Conservation (phyloP, 2,329 filamentous ascomycete species). For the Sclerotinia sclerotiorum region DNA sequence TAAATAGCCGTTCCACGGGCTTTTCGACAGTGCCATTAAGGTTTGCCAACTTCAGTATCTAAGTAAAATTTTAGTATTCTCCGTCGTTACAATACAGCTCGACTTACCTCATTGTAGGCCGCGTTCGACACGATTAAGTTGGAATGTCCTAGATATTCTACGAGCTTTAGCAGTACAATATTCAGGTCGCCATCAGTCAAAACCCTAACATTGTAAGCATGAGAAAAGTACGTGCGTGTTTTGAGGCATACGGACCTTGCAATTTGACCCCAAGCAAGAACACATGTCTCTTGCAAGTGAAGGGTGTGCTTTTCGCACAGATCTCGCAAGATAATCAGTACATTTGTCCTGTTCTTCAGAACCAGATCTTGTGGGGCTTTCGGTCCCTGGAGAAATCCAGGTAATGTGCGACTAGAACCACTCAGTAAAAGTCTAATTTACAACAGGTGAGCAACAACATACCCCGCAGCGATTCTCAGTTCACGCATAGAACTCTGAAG, state of each 20-base stretch:
- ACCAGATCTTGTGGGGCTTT: constrained; percentile 44
- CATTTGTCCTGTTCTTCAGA: constrained; percentile 65
- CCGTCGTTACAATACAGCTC: neutral
- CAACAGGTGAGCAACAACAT: constrained; percentile 22
- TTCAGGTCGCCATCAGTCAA: constrained; percentile 82
- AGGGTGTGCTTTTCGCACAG: constrained; percentile 68
- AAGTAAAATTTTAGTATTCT: neutral
- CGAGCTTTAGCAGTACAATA: constrained; percentile 76
- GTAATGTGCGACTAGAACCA: constrained; percentile 57
- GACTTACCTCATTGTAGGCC: constrained; percentile 74
- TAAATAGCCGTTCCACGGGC: constrained; percentile 68
- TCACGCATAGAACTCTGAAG: constrained; percentile 83
- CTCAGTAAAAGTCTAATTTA: constrained; percentile 23
- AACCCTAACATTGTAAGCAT: constrained; percentile 47
- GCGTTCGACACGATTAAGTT: constrained; percentile 78
- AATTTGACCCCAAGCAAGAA: constrained; percentile 83
- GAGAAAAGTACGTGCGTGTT: neutral
- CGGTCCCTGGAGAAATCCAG: constrained; percentile 60
- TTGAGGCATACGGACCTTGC: constrained; percentile 55
- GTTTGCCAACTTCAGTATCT: constrained; percentile 71
- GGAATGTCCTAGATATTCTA: constrained; percentile 82
- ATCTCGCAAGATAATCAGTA: constrained; percentile 68
- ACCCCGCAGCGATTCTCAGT: constrained; percentile 77
- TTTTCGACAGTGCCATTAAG: constrained; percentile 60
- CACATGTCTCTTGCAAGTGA: constrained; percentile 76